Conservation (phyloP, 768 basidiomycete species). For the Phanerodontia chrysosporium region DNA sequence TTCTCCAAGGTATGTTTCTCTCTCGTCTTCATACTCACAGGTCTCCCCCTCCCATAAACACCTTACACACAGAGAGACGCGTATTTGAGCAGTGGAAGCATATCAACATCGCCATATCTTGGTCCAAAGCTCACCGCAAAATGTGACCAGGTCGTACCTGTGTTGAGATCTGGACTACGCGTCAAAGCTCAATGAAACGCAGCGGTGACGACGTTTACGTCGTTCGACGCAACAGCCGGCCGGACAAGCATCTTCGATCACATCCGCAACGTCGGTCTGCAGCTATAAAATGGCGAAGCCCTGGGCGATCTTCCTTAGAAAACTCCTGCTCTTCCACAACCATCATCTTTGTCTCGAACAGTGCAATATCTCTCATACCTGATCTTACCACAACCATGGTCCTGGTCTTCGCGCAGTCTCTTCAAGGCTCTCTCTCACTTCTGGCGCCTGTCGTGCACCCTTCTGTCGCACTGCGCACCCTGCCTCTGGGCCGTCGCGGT, state of each 20-base stretch:
- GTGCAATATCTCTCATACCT: background rate
- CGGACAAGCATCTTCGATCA: background rate
- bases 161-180: background rate
- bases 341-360: background rate
- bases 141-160: no score
- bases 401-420: background rate
- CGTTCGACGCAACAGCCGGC: background rate
- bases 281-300: background rate
- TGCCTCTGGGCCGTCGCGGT: background rate
- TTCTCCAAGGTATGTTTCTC: no score
- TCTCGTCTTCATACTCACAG: no score
- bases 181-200: background rate
- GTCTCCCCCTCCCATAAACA: no score
- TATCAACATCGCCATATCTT: no score
- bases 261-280: background rate
- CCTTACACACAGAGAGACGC: no score
- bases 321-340: background rate
- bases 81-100: no score
- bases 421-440: background rate
- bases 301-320: background rate
- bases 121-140: no score
- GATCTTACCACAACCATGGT: background rate
- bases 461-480: background rate
- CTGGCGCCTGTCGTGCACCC: background rate
- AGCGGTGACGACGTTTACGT: background rate